Conservation (phyloP, 1,139 yeast genomes). For the Hemisphaericaspora subhashii region DNA sequence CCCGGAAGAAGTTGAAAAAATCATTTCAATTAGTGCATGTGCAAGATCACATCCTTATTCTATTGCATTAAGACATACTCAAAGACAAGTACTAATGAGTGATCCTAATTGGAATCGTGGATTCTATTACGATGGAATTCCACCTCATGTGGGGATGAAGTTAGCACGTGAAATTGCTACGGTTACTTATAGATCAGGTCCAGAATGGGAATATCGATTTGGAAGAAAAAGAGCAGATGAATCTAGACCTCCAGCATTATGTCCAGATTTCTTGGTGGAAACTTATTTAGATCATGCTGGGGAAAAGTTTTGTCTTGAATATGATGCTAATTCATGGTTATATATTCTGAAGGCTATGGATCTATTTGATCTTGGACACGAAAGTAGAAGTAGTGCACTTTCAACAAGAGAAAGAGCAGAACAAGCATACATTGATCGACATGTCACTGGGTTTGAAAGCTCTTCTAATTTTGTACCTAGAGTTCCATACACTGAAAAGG, state of each 20-base stretch:
- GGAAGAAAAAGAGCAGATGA: constrained; percentile 89
- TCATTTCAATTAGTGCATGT: constrained; percentile 84
- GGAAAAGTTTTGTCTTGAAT: constrained; percentile 86
- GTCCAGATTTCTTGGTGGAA: constrained; percentile 91
- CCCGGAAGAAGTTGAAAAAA: constrained; percentile 69
- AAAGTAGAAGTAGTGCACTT: constrained; percentile 45
- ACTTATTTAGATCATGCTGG: constrained; percentile 94
- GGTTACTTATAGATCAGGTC: constrained; percentile 91
- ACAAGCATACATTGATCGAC: constrained; percentile 17
- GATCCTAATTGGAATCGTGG: constrained; percentile 96
- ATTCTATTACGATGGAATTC: constrained; percentile 71
- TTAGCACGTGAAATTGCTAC: constrained; percentile 92
- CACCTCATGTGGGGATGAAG: constrained; percentile 95
- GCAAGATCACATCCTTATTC: constrained; percentile 94
- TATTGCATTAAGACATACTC: constrained; percentile 90
- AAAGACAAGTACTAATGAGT: constrained; percentile 89
- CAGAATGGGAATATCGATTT: constrained; percentile 94
- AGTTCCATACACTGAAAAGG: constrained; percentile 57
- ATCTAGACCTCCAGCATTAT: constrained; percentile 74
- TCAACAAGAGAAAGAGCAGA: constrained; percentile 41
- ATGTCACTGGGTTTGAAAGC: not conserved
- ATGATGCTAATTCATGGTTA: constrained; percentile 85
- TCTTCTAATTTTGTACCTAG: constrained; percentile 40
- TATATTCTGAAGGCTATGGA: constrained; percentile 95
- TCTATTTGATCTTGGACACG: constrained; percentile 73